A percentile compares a stretch with the other conserved stretches of the same genome.
phyloP scores from a whole-genome alignment of 179 eudicot genomes.

The Camellia oleifera region DNA sequence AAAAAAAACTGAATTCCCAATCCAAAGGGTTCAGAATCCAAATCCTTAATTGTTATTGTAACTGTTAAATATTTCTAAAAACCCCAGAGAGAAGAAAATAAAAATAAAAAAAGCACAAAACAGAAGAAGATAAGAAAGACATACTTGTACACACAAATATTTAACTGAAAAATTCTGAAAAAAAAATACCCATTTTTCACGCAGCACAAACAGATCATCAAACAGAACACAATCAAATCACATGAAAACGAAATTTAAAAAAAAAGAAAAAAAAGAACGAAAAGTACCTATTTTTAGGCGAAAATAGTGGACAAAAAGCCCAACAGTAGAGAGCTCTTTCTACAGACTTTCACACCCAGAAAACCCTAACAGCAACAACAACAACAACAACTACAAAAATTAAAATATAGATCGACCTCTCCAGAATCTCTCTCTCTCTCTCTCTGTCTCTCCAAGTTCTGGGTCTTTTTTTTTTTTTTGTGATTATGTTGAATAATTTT shows the following conservation, averaged over 20 bases:
- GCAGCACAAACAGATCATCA: slow-evolving; percentile 11
- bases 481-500: too few relatives aligned
- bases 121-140: background rate
- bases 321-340: background rate
- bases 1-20: background rate
- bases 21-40: background rate
- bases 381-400: too few relatives aligned
- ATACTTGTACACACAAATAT: background rate
- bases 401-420: background rate
- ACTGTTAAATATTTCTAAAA: background rate
- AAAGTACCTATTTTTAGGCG: slow-evolving; percentile 9
- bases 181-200: background rate
- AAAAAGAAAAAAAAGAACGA: background rate
- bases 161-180: background rate
- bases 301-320: background rate
- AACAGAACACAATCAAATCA: background rate
- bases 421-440: background rate
- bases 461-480: background rate
- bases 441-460: background rate
- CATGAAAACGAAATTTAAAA: background rate
- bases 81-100: background rate
- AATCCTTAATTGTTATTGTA: background rate
- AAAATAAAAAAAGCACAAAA: background rate
- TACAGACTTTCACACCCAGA: background rate
- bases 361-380: background rate